phyloP scores from a whole-genome alignment of 192 early-diverging fungal genomes.

The Umbelopsis sp. region DNA sequence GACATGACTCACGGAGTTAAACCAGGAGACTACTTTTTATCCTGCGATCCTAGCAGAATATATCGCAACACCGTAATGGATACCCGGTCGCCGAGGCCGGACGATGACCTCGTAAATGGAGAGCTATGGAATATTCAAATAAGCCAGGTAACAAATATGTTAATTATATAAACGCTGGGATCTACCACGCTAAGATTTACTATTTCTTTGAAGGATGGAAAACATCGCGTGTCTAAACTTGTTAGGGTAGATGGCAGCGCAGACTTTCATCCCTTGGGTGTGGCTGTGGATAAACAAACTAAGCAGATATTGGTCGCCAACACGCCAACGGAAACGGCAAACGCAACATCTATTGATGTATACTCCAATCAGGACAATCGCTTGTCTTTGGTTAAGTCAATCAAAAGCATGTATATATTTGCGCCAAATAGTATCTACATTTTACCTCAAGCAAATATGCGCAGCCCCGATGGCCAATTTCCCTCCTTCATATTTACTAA shows the following conservation, averaged over 20 bases:
- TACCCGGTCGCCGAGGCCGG: not conserved
- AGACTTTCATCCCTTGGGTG: slow-evolving; percentile 34
- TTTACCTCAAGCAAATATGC: slow-evolving; percentile 13
- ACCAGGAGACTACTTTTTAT: not conserved
- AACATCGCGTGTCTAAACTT: not conserved
- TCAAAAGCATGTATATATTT: slow-evolving; percentile 12
- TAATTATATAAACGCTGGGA: no score
- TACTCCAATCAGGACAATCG: slow-evolving; percentile 10
- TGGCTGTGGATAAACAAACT: not conserved
- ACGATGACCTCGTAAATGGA: not conserved
- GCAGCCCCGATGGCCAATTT: slow-evolving; percentile 22
- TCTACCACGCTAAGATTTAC: not conserved
- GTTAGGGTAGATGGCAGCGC: not conserved
- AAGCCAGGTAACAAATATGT: no score
- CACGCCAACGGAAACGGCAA: not conserved
- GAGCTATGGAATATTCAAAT: not conserved
- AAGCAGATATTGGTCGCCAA: slow-evolving; percentile 24
- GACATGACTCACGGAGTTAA: not conserved
- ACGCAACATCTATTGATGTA: slow-evolving; percentile 19
- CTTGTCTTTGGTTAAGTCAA: slow-evolving; percentile 18
- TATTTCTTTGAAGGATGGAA: not conserved
- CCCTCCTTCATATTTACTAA: slow-evolving; percentile 38
- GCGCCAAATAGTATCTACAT: slow-evolving; percentile 31
- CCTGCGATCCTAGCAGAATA: not conserved
- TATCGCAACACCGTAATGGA: not conserved